A percentile compares a stretch with the other conserved stretches of the same genome.
Evolutionary conservation across 1,284 basidiomycete genomes (phyloP).

Genomic region (Puccinia triticina): DNA sequence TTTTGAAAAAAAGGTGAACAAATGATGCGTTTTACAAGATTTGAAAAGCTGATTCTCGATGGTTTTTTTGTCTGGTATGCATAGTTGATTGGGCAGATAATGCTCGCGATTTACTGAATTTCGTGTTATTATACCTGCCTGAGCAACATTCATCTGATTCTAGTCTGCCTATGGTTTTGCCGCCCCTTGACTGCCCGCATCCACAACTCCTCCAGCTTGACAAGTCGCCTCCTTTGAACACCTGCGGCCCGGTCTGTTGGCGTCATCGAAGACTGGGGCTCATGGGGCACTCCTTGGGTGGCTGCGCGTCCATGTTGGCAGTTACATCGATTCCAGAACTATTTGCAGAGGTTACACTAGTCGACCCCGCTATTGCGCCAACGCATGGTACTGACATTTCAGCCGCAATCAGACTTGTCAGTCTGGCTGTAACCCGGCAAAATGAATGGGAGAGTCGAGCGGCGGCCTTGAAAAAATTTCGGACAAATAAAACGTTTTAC

Average conservation of each 20-base stretch:
- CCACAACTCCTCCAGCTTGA: conserved; percentile 69
- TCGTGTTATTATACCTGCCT: conserved; percentile 69
- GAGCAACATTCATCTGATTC: conserved; percentile 54
- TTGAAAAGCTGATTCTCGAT: conserved; percentile 6
- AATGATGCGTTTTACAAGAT: not conserved
- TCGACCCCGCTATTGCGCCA: conserved; percentile 75
- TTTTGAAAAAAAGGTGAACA: too few relatives aligned
- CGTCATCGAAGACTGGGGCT: conserved; percentile 1
- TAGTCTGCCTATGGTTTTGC: conserved; percentile 64
- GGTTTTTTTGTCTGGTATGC: conserved; percentile 19
- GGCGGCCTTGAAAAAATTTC: conserved; percentile 67
- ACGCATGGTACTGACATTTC: conserved; percentile 55
- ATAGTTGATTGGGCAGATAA: conserved; percentile 75
- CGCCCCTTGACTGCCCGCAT: conserved; percentile 56
- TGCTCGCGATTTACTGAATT: conserved; percentile 73
- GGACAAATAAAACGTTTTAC: conserved; percentile 70
- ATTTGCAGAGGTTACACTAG: conserved; percentile 73
- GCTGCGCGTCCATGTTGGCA: conserved; percentile 63
- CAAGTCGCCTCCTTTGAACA: conserved; percentile 79
- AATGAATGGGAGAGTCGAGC: conserved; percentile 69
- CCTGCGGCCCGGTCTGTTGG: conserved; percentile 63
- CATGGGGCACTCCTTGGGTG: conserved; percentile 40
- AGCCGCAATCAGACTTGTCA: conserved; percentile 11
- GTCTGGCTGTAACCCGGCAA: conserved; percentile 63
- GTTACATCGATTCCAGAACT: conserved; percentile 69